Conservation (phyloP, 345 rosid species). For the Dipteronia dyeriana region DNA sequence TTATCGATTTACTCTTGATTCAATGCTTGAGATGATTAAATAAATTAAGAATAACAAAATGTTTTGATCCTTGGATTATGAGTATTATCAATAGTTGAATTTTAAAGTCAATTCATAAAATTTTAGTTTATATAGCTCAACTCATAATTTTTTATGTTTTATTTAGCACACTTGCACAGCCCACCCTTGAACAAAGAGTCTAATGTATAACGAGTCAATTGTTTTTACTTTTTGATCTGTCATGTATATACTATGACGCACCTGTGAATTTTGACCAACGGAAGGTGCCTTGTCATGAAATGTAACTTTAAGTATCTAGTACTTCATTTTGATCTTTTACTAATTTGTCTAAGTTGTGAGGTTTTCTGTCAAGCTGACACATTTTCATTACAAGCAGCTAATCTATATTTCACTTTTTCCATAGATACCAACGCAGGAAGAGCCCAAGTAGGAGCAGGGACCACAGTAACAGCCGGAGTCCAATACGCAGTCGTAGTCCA, state of each 20-base stretch:
- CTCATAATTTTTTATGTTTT: background rate
- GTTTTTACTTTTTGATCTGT: background rate
- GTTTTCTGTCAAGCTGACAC: background rate
- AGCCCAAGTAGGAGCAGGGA: constrained; percentile 61
- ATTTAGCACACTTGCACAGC: background rate
- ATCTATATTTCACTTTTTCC: constrained; percentile 1
- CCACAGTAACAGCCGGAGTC: constrained; percentile 58
- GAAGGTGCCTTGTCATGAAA: background rate
- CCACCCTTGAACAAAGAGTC: background rate
- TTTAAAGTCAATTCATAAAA: background rate
- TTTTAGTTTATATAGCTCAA: too few relatives aligned
- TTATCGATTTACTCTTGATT: background rate
- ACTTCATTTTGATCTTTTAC: background rate
- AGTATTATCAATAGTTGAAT: background rate
- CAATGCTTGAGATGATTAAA: background rate
- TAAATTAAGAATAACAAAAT: background rate
- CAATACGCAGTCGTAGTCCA: constrained; percentile 59
- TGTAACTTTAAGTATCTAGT: background rate
- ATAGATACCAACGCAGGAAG: constrained; percentile 54
- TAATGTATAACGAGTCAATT: background rate
- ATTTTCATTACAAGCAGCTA: constrained; percentile 6
- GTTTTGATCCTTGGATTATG: background rate
- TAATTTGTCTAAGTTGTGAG: background rate
- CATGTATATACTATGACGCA: background rate
- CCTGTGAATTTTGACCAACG: background rate